Base-by-base conservation (phyloP, 257 asterid genomes). In the Primulina tabacum region DNA sequence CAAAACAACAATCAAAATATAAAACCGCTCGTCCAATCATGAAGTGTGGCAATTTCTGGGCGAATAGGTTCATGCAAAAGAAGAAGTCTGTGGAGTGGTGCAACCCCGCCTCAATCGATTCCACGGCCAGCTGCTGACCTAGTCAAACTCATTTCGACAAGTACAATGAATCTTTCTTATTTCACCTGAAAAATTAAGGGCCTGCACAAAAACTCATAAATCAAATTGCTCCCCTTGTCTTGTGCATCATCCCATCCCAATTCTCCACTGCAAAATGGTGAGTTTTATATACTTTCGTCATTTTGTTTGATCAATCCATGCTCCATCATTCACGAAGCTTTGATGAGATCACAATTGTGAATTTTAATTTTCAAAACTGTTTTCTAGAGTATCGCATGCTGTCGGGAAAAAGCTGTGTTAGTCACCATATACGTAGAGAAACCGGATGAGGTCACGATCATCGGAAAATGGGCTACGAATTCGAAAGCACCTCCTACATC, bases 391-490 rank as follows among this genome's bases (percentile, higher is more conserved):
- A 43, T 47, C 20, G 18, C 20, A 6, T 63, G 71, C 55, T 72
- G 77, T 43, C 58, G 72, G 12, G 75, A 82, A 40, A 73, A 70
- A 63, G 70, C 63, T 2, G 81, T 84, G 8, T 35, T 79, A 28
- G 80, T 86, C 52, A 78, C 77, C 1, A 82, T 86, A 18, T 82
- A 83, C 24, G 71, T 71, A 7, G 87, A 86, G 68, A 75, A 61
- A 56, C 77, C 85, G 60, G 58, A 69, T 24, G 62, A 70, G 71
- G 30, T 3, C 37, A 37, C 64, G 32, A 12, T 21, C 60, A 40
- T n/a, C 74, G 52, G 11, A 38, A 20, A 65, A 26, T 26, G n/a
- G 37, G 14, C 59, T 40, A 24, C 68, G 20, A 71, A 59, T 50
- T 56, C 62, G 32, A 65, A 67, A 33, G 68, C 65, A 72, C 33